phyloP scores from a whole-genome alignment of 2,329 filamentous ascomycete species.

The Penicillium sclerotigenum region DNA sequence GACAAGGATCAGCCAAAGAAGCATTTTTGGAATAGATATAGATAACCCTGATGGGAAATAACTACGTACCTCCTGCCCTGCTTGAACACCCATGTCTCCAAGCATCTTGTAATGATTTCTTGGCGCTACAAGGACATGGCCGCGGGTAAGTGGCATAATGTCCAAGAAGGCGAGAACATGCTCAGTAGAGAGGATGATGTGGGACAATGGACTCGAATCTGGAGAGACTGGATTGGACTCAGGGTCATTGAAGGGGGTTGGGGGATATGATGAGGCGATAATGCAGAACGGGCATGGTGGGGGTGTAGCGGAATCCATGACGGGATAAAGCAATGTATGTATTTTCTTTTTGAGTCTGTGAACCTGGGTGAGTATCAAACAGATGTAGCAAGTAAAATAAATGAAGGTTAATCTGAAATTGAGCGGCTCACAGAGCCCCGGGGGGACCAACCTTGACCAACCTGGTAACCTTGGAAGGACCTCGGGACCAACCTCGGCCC shows the following conservation, averaged over 20 bases:
- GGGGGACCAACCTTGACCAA: background rate
- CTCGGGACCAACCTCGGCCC: constrained; percentile 11
- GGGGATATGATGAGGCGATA: constrained; percentile 53
- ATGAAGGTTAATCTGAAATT: background rate
- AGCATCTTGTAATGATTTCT: constrained; percentile 75
- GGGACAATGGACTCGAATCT: constrained; percentile 22
- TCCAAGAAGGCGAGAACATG: constrained; percentile 84
- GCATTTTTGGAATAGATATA: background rate
- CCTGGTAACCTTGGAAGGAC: background rate
- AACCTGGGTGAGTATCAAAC: background rate
- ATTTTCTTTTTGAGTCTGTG: too few species aligned
- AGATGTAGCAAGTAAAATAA: background rate
- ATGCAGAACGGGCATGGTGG: constrained; percentile 56
- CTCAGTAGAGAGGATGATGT: constrained; percentile 73
- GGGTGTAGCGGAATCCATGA: constrained; percentile 16
- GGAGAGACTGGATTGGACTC: constrained; percentile 23
- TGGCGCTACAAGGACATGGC: constrained; percentile 80
- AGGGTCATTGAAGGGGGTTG: constrained; percentile 27
- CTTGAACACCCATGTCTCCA: constrained; percentile 61
- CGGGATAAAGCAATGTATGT: background rate
- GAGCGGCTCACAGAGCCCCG: background rate
- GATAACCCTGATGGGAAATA: background rate
- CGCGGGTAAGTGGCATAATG: constrained; percentile 79
- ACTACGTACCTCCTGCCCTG: constrained; percentile 63
- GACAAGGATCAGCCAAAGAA: background rate